Evolutionary conservation across 257 asterid genomes (phyloP).

Genomic region (Solanum neorickii): DNA sequence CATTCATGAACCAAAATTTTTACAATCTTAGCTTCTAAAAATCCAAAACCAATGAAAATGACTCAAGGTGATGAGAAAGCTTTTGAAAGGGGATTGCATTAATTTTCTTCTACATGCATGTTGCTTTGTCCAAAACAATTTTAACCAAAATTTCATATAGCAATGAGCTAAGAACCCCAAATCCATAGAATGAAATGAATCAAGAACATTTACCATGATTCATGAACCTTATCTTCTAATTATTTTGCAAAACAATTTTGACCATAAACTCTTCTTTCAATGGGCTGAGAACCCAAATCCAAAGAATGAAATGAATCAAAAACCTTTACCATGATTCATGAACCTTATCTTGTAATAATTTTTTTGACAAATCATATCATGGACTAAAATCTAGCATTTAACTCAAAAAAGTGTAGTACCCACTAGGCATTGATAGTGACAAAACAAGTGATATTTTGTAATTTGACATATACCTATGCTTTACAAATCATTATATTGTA

Average conservation of each 20-base stretch:
- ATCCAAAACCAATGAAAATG: neutral
- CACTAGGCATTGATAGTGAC: neutral
- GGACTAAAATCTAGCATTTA: neutral
- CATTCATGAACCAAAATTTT: neutral
- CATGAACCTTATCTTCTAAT: too few relatives aligned
- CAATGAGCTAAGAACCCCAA: too few relatives aligned
- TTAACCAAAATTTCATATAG: neutral
- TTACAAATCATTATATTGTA: neutral
- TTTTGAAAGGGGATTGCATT: neutral
- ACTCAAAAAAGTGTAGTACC: neutral
- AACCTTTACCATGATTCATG: neutral
- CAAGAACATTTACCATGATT: too few relatives aligned
- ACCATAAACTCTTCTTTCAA: neutral
- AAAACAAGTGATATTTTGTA: neutral
- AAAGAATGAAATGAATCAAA: neutral
- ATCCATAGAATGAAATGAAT: too few relatives aligned
- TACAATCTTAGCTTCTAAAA: neutral
- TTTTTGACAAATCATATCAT: constrained; percentile 4
- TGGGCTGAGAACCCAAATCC: neutral
- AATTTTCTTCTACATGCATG: neutral
- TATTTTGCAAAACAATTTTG: too few relatives aligned
- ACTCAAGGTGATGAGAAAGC: neutral
- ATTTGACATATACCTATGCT: neutral
- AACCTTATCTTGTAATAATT: neutral
- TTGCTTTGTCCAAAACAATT: neutral